A percentile compares a stretch with the other conserved stretches of the same genome.
phyloP scores from a whole-genome alignment of 192 early-diverging fungal species.

The Gaertneriomyces sp. region DNA sequence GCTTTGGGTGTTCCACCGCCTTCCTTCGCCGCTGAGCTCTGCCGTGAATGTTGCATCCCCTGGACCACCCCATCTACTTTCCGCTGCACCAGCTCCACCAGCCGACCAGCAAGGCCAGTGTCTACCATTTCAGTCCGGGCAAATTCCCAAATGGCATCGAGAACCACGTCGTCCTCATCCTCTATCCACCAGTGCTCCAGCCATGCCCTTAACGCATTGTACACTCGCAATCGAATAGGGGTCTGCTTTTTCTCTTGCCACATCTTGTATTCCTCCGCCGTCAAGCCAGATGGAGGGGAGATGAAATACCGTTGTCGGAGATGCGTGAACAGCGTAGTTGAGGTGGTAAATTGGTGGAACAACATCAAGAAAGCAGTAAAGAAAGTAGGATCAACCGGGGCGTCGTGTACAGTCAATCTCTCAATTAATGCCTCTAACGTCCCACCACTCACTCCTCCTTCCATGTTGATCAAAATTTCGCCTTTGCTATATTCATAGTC shows the following conservation, averaged over 20 bases:
- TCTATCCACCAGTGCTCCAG: constrained; percentile 87
- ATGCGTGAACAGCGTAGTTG: constrained; percentile 66
- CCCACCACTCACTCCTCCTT: constrained; percentile 86
- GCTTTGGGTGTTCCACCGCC: constrained; percentile 15
- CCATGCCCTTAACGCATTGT: constrained; percentile 88
- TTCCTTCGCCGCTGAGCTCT: neutral
- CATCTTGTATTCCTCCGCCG: constrained; percentile 55
- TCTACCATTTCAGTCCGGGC: constrained; percentile 66
- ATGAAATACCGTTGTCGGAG: constrained; percentile 75
- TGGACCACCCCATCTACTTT: constrained; percentile 35
- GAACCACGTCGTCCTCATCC: constrained; percentile 62
- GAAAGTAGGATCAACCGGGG: constrained; percentile 67
- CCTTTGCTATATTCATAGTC: constrained; percentile 68
- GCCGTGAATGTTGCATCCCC: constrained; percentile 32
- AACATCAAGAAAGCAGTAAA: constrained; percentile 82
- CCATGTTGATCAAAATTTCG: constrained; percentile 80
- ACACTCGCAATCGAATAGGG: constrained; percentile 80
- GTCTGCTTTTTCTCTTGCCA: constrained; percentile 88
- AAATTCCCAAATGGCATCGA: constrained; percentile 77
- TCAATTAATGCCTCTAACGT: constrained; percentile 82
- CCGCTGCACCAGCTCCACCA: constrained; percentile 74
- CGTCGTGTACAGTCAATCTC: constrained; percentile 86
- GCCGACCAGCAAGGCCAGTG: constrained; percentile 61
- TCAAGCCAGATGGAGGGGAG: constrained; percentile 63
- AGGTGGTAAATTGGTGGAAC: constrained; percentile 81